A percentile compares a stretch with the other conserved stretches of the same genome.
These are phyloP conservation scores for Avena sativa DNA, from an alignment of 176 grass and related monocot genomes.

Conservation along the genomic window DNA sequence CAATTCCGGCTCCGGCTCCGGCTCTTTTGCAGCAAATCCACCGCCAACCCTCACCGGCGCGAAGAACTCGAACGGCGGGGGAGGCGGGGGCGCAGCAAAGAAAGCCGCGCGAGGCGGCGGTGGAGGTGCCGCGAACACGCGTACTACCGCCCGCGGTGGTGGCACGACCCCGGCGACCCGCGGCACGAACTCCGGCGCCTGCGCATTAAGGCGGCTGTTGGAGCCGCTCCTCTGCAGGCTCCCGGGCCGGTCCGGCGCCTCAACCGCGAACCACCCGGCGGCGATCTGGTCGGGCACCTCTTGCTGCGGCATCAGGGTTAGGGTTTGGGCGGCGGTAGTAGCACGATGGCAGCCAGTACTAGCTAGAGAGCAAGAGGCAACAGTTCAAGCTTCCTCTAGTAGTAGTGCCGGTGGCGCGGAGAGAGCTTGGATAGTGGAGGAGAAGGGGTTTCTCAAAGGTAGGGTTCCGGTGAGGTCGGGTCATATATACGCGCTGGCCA, in stretches of 20 bases:
- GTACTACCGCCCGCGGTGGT: slow-evolving; percentile 44
- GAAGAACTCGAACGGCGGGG: slow-evolving; percentile 65
- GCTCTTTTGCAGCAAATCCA: slow-evolving; percentile 53
- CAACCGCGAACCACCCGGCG: slow-evolving; percentile 30
- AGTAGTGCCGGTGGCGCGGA: slow-evolving; percentile 17
- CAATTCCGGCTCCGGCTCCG: slow-evolving; percentile 34
- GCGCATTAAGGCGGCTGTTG: slow-evolving; percentile 71
- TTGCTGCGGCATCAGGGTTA: slow-evolving; percentile 67
- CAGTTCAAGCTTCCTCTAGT: slow-evolving; percentile 35
- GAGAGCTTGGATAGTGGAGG: slow-evolving; percentile 47
- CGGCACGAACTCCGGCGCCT: slow-evolving; percentile 84
- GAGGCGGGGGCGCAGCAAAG: slow-evolving; percentile 50
- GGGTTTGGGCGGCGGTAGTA: slow-evolving; percentile 27
- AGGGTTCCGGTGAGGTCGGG: slow-evolving; percentile 50
- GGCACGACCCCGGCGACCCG: slow-evolving; percentile 30
- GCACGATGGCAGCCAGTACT: slow-evolving; percentile 27
- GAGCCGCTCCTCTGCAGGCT: slow-evolving; percentile 58
- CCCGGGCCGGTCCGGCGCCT: slow-evolving; percentile 33
- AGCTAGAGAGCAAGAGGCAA: slow-evolving; percentile 34
- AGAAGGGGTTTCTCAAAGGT: slow-evolving; percentile 57
- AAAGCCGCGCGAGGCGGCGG: slow-evolving; percentile 45
- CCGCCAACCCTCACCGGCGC: slow-evolving; percentile 31
- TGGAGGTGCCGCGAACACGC: slow-evolving; percentile 50
- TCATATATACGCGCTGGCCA: slow-evolving; percentile 43
- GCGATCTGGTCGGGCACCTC: slow-evolving; percentile 56